Base-by-base conservation (phyloP, 2,329 filamentous ascomycete species). In the Lachnellula hyalina region DNA sequence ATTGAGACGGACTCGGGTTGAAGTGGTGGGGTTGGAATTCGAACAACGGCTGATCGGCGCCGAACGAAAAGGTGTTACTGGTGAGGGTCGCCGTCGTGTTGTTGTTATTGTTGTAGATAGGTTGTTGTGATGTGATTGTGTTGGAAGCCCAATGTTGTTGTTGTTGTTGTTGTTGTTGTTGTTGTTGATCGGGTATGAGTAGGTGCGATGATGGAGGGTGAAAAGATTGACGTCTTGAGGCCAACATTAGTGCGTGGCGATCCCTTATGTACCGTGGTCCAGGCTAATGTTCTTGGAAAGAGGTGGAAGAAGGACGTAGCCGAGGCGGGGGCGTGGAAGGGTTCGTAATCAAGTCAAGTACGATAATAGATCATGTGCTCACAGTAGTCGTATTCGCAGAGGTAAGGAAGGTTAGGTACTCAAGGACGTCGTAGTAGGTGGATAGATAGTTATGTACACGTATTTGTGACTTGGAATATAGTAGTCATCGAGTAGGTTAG, bases 41-140 rank as follows among this genome's bases (percentile, higher is more conserved):
- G 51, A 64, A 65, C 42, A 65, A 45, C 7, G 62, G 57, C 47
- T 63, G 63, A 42, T 67, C 63, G 17, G 56, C 35, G 7, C 53
- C 59, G 45, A 65, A 63, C 12, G 61, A 52, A 41, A 60, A 65
- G 38, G 63, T 21, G 40, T 46, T 51, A 53, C 53, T 52, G 45
- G 41, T 51, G 55, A 55, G 44, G 36, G 55, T 57, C 28, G 59
- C 50, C 14, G 56, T 54, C 9, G 54, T 56, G 32, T 51, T 53
- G 47, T 57, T 56, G 23, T 53, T 53, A 42, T 58, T 47, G 53
- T 32, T 47, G 57, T 55, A 54, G 53, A n/a, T 56, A 53, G 23
- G 57, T 63, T 54, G 57, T 64, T 54, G 53, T 59, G 25, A 58
- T 53, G 32, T 45, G 42, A 23, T 41, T 38, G 47, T 46, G 48